Conservation (phyloP, 352 stramenopile genomes). For the Phytophthora citrophthora region DNA sequence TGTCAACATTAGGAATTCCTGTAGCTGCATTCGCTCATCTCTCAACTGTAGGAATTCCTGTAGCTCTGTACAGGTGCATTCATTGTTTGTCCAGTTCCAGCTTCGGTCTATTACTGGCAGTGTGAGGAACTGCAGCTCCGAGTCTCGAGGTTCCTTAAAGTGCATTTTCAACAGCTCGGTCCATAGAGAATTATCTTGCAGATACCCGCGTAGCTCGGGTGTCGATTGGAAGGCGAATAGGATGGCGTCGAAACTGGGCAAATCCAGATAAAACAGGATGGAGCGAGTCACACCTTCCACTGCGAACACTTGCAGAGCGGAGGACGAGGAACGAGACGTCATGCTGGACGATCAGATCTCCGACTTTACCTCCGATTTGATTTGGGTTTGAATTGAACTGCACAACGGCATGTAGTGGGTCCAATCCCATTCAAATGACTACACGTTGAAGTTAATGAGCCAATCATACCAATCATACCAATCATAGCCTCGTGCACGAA, state of each 20-base stretch:
- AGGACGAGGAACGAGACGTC: not conserved
- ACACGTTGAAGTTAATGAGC: no score
- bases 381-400: not conserved
- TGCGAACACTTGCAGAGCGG: constrained; percentile 29
- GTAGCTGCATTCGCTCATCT: no score
- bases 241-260: constrained; percentile 26
- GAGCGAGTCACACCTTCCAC: constrained; percentile 34
- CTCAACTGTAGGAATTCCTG: constrained; percentile 43
- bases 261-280: constrained; percentile 33
- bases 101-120: constrained; percentile 22
- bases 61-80: constrained; percentile 37
- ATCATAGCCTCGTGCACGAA: no score
- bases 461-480: no score
- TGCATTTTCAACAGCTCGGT: constrained; percentile 35
- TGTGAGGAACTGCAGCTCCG: constrained; percentile 29
- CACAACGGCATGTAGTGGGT: not conserved
- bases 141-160: constrained; percentile 26
- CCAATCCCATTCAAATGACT: no score
- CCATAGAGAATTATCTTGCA: constrained; percentile 48
- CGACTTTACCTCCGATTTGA: no score
- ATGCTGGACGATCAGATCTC: not conserved
- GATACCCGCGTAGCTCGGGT: constrained; percentile 22
- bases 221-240: constrained; percentile 6
- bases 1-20: no score
- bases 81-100: constrained; percentile 34